Base-by-base conservation (phyloP, 2,329 filamentous ascomycete species). In the Fusarium fracticaudum region DNA sequence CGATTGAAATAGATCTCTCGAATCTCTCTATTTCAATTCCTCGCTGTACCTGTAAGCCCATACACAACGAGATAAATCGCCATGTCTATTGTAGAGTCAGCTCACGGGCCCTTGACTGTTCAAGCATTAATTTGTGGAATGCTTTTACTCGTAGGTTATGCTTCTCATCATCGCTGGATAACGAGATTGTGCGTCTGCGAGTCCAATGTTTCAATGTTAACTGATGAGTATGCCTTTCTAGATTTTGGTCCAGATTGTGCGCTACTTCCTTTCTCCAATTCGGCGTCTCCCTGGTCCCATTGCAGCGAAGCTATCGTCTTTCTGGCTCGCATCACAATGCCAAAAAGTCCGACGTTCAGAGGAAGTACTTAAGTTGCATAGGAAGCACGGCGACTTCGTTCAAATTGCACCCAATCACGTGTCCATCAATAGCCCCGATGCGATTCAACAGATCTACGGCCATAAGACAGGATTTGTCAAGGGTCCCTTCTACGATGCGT, bases 401-500 rank as follows among this genome's bases (percentile, higher is more conserved):
- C 55, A 20, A 13, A 37, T 59, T 22, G 55, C n/a, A 10, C 55
- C 55, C 13, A 59, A 47, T 20, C 41, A 59, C 10, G 31, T 59
- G 6, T 59, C 55, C 6, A 35, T 59, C 10, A 47, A 18, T 15
- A 59, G 22, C 18, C 55, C 41, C 1, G 18, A 12, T 17, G 41
- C 41, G 3, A 15, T 59, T 9, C 40, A 45, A 22, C 40, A 59
- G 43, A 37, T 59, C 3, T 59, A 59, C 8, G 41, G 55, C 20
- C 55, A 59, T 9, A 47, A 47, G 15, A 59, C 41, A 0, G 55
- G 55, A 6, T 59, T 47, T 14, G 8, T 44, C n/a, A 59, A 59
- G 40, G 41, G 55, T 4, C 40, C 55, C 12, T 47, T 59, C 11
- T 59, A 59, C 5, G n/a, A 59, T n/a, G 55, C 55, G 10, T 59